A percentile compares a stretch with the other conserved stretches of the same genome.
These are phyloP conservation scores for Starmerella vitae DNA, from an alignment of 805 yeast species.

Conservation along the genomic window DNA sequence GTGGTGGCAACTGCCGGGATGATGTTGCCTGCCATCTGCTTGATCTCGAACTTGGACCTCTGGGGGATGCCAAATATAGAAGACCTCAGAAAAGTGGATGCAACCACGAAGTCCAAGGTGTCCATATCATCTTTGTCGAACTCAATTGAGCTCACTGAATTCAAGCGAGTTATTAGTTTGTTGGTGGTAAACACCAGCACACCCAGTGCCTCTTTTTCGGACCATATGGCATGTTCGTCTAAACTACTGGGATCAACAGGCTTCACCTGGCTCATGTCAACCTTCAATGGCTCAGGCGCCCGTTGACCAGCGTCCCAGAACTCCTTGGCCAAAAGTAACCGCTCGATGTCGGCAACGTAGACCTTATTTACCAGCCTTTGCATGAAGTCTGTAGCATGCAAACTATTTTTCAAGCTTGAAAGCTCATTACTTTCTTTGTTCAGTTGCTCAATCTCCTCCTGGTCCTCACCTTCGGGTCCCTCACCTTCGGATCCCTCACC, in stretches of 20 bases:
- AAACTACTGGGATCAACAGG: conserved; percentile 25
- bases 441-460: conserved; percentile 25
- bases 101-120: conserved; percentile 73
- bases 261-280: conserved; percentile 18
- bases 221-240: conserved; percentile 42
- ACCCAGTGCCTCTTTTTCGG: conserved; percentile 45
- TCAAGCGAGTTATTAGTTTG: conserved; percentile 38
- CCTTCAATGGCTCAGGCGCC: conserved; percentile 39
- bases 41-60: conserved; percentile 63
- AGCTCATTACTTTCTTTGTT: conserved; percentile 29
- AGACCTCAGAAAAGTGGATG: conserved; percentile 86
- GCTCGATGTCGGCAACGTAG: conserved; percentile 62
- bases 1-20: conserved; percentile 98
- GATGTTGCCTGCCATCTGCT: conserved; percentile 91
- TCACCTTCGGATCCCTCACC: conserved; percentile 52
- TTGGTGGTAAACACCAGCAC: conserved; percentile 41
- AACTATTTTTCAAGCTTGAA: conserved; percentile 22
- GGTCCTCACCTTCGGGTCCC: conserved; percentile 46
- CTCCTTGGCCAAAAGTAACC: conserved; percentile 48
- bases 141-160: conserved; percentile 20
- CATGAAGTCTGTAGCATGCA: conserved; percentile 28
- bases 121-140: conserved; percentile 95
- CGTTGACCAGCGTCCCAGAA: conserved; percentile 62
- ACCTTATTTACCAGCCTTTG: conserved; percentile 31
- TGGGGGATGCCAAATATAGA: conserved; percentile 77